Base-by-base conservation (phyloP, 225 moss, liverwort and hornwort genomes). In the Asterella californica region DNA sequence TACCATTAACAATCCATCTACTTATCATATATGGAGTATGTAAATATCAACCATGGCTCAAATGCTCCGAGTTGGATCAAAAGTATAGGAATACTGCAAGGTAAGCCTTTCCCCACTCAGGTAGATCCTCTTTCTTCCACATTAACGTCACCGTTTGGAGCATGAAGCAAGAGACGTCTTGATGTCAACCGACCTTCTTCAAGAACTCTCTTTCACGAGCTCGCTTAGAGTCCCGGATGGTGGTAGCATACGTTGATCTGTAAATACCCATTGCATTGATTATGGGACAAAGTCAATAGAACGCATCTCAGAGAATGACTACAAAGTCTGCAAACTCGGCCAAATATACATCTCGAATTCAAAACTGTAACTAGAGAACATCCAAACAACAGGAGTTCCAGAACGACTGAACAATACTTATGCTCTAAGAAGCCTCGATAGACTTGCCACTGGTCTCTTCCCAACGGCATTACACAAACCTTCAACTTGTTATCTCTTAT, bases 211-310 rank as follows among this genome's bases (percentile, higher is more conserved):
- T 91, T 86, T 97, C 96, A 52, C 96, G 91, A 67, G 91, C 90
- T 81, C 94, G 90, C 83, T 97, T 97, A 18, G 96, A 94, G 84
- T 97, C 96, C 73, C 96, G 96, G 62, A 97, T 88, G 71, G 96
- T 94, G 19, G 96, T 94, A 73, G 96, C 96, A 87, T 97, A 94
- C 48, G 96, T 97, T 79, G 96, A 97, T 87, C 96, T 96, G 87
- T 12, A 57, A 2, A 14, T 69, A 38, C 36, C 69, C 36, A 69
- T 37, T 37, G 57, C 46, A 72, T n/a, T 3, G 46, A 49, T 27
- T 49, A 46, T 4, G 25, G 27, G 48, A 21, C 75, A 59, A 70
- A 57, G 22, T 25, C 6, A 75, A 30, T 75, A 18, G 18, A 75
- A n/a, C 54, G 36, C 30, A 55, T 33, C 15, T 53, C 6, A 75